A percentile compares a stretch with the other conserved stretches of the same genome.
Conservation (phyloP, 2,329 filamentous ascomycete genomes). For the Didymella lethalis region DNA sequence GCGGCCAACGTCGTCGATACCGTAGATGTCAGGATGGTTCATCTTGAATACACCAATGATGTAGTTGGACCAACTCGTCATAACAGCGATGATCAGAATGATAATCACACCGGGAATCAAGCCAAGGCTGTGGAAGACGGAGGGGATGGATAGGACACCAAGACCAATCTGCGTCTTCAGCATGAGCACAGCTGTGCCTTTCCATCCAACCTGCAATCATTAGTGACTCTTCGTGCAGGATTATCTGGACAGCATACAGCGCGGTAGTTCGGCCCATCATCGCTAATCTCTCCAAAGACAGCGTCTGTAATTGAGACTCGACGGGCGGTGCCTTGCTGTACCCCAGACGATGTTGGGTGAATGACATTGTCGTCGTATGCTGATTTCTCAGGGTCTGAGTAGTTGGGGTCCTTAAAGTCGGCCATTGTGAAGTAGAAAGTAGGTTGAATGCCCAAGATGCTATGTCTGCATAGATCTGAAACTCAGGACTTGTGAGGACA, state of each 20-base stretch:
- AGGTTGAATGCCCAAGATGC: background rate
- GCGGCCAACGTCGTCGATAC: slow-evolving; percentile 64
- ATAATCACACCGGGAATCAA: slow-evolving; percentile 60
- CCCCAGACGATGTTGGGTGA: slow-evolving; percentile 7
- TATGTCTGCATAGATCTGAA: background rate
- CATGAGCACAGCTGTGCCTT: slow-evolving; percentile 40
- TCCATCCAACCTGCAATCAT: slow-evolving; percentile 35
- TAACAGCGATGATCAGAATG: slow-evolving; percentile 51
- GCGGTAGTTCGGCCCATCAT: slow-evolving; percentile 65
- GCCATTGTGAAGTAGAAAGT: slow-evolving; percentile 1
- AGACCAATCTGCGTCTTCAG: slow-evolving; percentile 45
- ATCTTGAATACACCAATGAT: slow-evolving; percentile 63
- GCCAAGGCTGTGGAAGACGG: slow-evolving; percentile 56
- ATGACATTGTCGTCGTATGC: slow-evolving; percentile 7
- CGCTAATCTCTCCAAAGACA: slow-evolving; percentile 60
- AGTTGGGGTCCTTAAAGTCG: slow-evolving; percentile 12
- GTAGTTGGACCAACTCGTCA: slow-evolving; percentile 60
- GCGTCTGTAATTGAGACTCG: slow-evolving; percentile 28
- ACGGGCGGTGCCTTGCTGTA: slow-evolving; percentile 14
- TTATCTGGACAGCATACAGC: slow-evolving; percentile 23
- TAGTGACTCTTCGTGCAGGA: slow-evolving; percentile 42
- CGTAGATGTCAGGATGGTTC: slow-evolving; percentile 63
- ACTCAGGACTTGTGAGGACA: background rate
- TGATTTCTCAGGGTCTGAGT: slow-evolving; percentile 12
- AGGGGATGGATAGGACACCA: slow-evolving; percentile 61